Evolutionary conservation across 2,329 filamentous ascomycete genomes (phyloP), one percentile per base, ranked within the genome.

Genomic region (Aspergillus sp.): DNA sequence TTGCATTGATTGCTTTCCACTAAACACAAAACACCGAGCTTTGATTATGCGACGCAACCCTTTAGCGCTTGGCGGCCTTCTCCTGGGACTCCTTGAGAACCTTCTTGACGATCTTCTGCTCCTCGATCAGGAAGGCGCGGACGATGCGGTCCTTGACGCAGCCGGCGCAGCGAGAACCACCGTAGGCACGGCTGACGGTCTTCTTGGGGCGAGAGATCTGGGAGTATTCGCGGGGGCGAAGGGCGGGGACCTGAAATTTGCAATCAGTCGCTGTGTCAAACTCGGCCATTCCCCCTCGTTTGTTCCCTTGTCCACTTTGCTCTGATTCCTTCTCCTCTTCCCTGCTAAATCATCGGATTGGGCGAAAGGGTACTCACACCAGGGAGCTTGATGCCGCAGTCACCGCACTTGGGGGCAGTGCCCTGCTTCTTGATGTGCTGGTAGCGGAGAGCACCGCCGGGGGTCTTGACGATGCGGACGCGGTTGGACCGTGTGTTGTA

Each of bases 101-200:
- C 92, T 99, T 99, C 93, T 99, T 99, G 84, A 99, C 95, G 77
- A 99, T 98, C 92, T 99, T 99, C 88, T 99, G 95, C 89, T 99
- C 95, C 87, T 99, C 96, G 72, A 99, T 98, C 82, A 99, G 85
- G 90, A 99, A 99, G 69, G 95, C 95, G 75, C 95, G 92, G 74
- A 97, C 92, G 74, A 99, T 92, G 76, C 95, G 91, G 87, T 99
- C 95, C 83, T 94, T 93, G 74, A 99, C 95, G 83, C 95, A 99
- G 88, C 92, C 95, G 80, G 91, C 93, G 87, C 95, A 99, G 88
- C 95, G 92, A 77, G 93, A 97, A 79, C 95, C 95, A 82, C 95
- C 93, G 82, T 99, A 99, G 78, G 95, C 93, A 77, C 95, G 93
- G 86, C 95, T 92, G 81, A 99, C 95, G 77, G 92, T 97, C 92